A percentile compares a stretch with the other conserved stretches of the same genome.
Conservation (phyloP, 257 asterid species). For the Solanum arcanum region DNA sequence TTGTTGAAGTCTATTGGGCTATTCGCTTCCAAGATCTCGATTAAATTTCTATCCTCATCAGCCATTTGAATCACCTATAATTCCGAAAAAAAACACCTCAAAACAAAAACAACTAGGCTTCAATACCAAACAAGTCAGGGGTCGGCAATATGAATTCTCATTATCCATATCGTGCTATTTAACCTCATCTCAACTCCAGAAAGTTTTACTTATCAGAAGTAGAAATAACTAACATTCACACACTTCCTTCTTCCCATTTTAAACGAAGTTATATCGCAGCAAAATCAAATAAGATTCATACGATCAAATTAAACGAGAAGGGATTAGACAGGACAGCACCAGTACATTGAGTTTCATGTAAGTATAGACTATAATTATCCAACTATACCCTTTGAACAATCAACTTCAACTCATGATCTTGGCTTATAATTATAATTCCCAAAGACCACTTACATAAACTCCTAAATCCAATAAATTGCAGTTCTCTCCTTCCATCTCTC, state of each 20-base stretch:
- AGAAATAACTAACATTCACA: not conserved
- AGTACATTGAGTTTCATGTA: not conserved
- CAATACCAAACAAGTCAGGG: not conserved
- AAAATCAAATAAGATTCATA: not conserved
- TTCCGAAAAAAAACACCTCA: not conserved
- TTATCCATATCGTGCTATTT: not conserved
- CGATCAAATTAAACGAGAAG: not conserved
- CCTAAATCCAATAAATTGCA: not conserved
- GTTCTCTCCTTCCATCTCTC: not conserved
- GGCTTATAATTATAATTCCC: not conserved
- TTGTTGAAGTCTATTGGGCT: constrained; percentile 48
- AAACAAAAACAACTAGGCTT: not conserved
- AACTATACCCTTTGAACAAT: not conserved
- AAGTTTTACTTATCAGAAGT: not conserved
- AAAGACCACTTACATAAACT: not conserved
- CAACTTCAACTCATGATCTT: not conserved
- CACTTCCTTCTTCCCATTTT: not conserved
- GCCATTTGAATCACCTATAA: constrained; percentile 24
- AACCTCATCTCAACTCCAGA: not conserved
- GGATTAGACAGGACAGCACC: not conserved
- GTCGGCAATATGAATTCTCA: not conserved
- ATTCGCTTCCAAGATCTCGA: constrained; percentile 68
- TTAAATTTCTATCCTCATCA: constrained; percentile 50
- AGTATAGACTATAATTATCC: not conserved
- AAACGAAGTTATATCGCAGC: not conserved